A percentile compares a stretch with the other conserved stretches of the same genome.
phyloP scores from a whole-genome alignment of 2,329 filamentous ascomycete species.

The Dactylella cylindrospora region DNA sequence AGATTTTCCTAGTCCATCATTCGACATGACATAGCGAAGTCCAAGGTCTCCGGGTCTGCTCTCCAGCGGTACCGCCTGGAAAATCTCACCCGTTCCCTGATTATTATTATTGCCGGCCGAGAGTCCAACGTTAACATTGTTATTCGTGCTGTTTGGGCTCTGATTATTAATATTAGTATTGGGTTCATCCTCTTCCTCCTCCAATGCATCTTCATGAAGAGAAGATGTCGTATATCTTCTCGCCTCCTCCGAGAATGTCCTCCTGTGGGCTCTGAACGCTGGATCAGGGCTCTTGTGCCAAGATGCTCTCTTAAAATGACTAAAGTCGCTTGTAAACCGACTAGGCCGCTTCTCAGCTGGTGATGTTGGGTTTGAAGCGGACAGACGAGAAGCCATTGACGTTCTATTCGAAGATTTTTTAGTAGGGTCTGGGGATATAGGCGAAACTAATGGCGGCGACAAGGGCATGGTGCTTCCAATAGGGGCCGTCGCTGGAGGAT shows the following conservation, averaged over 20 bases:
- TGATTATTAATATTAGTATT: not conserved
- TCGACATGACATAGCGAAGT: constrained; percentile 16
- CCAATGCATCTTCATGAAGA: constrained; percentile 21
- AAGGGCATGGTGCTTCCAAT: constrained; percentile 17
- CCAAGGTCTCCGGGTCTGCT: constrained; percentile 4
- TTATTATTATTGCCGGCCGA: not conserved
- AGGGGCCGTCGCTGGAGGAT: not conserved
- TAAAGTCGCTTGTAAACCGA: constrained; percentile 34
- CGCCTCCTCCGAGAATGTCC: constrained; percentile 25
- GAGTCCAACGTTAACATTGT: too few relatives aligned
- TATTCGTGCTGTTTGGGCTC: constrained; percentile 1
- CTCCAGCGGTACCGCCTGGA: constrained; percentile 1
- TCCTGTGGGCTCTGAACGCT: constrained; percentile 23
- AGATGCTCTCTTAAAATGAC: constrained; percentile 2
- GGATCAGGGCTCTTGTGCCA: constrained; percentile 31
- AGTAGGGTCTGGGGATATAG: constrained; percentile 4
- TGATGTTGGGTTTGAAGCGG: constrained; percentile 7
- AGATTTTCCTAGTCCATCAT: constrained; percentile 2
- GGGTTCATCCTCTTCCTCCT: constrained; percentile 7
- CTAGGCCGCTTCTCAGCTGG: constrained; percentile 22
- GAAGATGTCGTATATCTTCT: constrained; percentile 21
- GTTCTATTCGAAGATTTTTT: not conserved
- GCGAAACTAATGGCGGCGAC: constrained; percentile 15
- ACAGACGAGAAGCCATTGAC: constrained; percentile 8
- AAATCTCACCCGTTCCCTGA: not conserved